phyloP scores from a whole-genome alignment of 345 rosid species.

The Alliaria petiolata region DNA sequence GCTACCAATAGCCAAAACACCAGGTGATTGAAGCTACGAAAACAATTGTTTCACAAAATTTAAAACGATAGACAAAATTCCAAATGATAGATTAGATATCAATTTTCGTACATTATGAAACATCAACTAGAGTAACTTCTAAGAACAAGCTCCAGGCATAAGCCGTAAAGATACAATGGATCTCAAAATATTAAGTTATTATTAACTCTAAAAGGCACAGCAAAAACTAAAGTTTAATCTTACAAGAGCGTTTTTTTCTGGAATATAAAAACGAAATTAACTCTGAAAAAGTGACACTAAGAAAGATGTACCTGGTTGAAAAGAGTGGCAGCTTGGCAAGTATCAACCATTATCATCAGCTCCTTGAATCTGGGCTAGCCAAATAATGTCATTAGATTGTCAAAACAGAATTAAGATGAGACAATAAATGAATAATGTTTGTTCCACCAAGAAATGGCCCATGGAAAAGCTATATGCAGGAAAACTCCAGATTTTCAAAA shows the following conservation, averaged over 20 bases:
- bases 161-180: background rate
- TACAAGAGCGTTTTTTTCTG: background rate
- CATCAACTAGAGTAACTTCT: constrained; percentile 2
- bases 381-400: constrained; percentile 24
- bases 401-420: constrained; percentile 4
- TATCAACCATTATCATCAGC: constrained; percentile 96
- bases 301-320: constrained; percentile 70
- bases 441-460: background rate
- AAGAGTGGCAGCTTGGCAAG: constrained; percentile 99
- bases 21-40: constrained; percentile 86
- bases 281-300: background rate
- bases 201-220: constrained; percentile 13
- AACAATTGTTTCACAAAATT: background rate
- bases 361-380: constrained; percentile 77
- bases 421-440: background rate
- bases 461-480: background rate
- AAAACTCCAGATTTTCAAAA: background rate
- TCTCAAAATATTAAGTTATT: constrained; percentile 41
- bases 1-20: constrained; percentile 95
- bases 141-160: background rate
- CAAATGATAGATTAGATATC: background rate
- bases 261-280: background rate
- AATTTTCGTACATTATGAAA: background rate
- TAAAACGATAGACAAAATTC: background rate
- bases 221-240: background rate